Conservation (phyloP, 768 basidiomycete species). For the Astraeus odoratus region DNA sequence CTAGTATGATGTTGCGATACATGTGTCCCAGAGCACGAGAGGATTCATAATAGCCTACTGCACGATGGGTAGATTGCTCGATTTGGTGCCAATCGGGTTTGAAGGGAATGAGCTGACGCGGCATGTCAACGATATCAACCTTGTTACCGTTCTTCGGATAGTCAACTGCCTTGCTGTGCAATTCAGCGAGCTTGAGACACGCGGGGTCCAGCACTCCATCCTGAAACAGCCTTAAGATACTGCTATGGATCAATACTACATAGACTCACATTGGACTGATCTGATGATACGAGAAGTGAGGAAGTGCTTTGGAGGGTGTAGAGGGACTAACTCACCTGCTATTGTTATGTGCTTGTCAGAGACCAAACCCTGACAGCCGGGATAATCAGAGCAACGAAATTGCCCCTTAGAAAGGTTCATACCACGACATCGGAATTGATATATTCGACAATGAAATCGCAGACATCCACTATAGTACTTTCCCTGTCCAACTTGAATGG, state of each 20-base stretch:
- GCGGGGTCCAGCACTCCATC: slow-evolving; percentile 51
- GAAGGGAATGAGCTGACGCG: slow-evolving; percentile 49
- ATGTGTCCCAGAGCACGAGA: slow-evolving; percentile 63
- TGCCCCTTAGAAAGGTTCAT: slow-evolving; percentile 10
- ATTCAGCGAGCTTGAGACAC: slow-evolving; percentile 52
- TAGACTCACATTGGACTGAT: slow-evolving; percentile 59
- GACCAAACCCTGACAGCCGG: slow-evolving; percentile 49
- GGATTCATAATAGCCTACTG: slow-evolving; percentile 67
- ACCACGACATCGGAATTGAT: slow-evolving; percentile 80
- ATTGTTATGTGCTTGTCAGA: slow-evolving; percentile 63
- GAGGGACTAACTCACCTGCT: slow-evolving; percentile 42
- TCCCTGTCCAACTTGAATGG: slow-evolving; percentile 36
- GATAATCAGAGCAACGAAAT: neutral
- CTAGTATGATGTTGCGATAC: slow-evolving; percentile 54
- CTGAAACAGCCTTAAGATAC: slow-evolving; percentile 25
- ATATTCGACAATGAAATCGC: slow-evolving; percentile 77
- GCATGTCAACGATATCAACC: slow-evolving; percentile 49
- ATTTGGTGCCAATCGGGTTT: slow-evolving; percentile 78
- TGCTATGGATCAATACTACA: neutral
- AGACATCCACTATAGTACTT: slow-evolving; percentile 62
- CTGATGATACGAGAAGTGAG: slow-evolving; percentile 27
- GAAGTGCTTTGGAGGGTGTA: neutral
- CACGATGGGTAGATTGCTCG: slow-evolving; percentile 45
- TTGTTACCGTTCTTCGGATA: slow-evolving; percentile 73
- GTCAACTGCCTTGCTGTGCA: slow-evolving; percentile 65